Percentiles rank a stretch among this genome's conserved stretches.
Conservation (phyloP, 148 eudicot genomes). For the Arctostaphylos glauca region DNA sequence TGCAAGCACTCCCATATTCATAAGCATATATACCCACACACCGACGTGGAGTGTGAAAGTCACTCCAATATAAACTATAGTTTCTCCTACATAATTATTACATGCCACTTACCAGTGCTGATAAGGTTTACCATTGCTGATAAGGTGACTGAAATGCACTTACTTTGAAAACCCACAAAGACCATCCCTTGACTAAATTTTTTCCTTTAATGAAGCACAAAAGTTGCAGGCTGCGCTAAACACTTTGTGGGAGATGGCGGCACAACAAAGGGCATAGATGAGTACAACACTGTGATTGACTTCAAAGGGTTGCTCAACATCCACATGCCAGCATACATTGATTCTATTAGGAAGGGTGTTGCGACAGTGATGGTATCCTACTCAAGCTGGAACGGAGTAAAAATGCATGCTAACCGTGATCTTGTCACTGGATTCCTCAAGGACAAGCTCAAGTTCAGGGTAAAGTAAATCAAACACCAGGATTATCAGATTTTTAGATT, state of each 20-base stretch:
- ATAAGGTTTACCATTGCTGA: neutral
- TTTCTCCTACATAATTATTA: neutral
- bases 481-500: neutral
- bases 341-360: conserved; percentile 58
- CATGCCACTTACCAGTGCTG: no score
- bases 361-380: conserved; percentile 69
- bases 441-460: conserved; percentile 27
- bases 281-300: conserved; percentile 60
- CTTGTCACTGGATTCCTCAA: conserved; percentile 27
- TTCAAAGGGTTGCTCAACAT: conserved; percentile 37
- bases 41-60: neutral
- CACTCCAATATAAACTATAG: neutral
- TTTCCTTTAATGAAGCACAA: neutral
- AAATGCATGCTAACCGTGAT: conserved; percentile 29
- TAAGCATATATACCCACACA: neutral
- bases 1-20: neutral
- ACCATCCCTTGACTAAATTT: neutral
- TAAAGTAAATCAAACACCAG: conserved; percentile 1
- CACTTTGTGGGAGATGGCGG: conserved; percentile 89
- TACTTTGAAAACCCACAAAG: neutral
- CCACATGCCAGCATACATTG: conserved; percentile 73
- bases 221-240: conserved; percentile 24
- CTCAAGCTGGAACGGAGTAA: conserved; percentile 35
- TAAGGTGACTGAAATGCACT: neutral
- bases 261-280: conserved; percentile 59